Evolutionary conservation across 1,139 yeast genomes (phyloP), one percentile per base, ranked within the genome.

Genomic region (Zygosaccharomyces sapae): DNA sequence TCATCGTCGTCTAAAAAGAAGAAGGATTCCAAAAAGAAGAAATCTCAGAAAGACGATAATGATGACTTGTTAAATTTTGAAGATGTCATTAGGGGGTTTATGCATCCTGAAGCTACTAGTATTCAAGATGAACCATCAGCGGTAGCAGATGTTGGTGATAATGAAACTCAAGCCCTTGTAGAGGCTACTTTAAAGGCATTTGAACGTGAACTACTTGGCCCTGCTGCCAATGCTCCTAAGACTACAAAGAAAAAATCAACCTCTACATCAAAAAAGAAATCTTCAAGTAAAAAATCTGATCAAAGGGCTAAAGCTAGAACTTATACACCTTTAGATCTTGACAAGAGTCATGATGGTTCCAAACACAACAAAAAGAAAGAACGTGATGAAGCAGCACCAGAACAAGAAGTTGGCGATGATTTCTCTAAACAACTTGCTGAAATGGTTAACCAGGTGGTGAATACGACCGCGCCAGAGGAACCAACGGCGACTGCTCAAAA

Each of bases 401-500:
- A 41, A 4, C 50, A 48, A 16, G 59, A 59, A 16, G 16, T 16
- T 30, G 60, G 56, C 5, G 61, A 56, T 41, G 67, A 62, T 22
- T 62, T 63, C 38, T 61, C 68, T 4, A 62, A 55, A 40, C 67
- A 61, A 3, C 40, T 64, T 18, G 66, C 62, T 4, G 67, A 63
- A 30, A 62, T 64, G 63, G 68, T 64, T 9, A 58, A 62, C 33
- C 63, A 61, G 44, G 68, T 63, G 6, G 68, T 64, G 5, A 58
- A 59, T 33, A 61, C 63, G 2, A 59, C 67, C 0, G 16, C 42
- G 12, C 13, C 38, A 9, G 35, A 33, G 16, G 45, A 39, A n/a
- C 29, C 47, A 16, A 34, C 31, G 33, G 16, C 38, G 1, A 24
- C 40, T 18, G 13, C 35, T 33, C 19, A 6, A 30, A 27, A 41